Evolutionary conservation across 2,329 filamentous ascomycete species (phyloP), one percentile per base, ranked within the genome.

Genomic region (Ceratocystis cubensis): DNA sequence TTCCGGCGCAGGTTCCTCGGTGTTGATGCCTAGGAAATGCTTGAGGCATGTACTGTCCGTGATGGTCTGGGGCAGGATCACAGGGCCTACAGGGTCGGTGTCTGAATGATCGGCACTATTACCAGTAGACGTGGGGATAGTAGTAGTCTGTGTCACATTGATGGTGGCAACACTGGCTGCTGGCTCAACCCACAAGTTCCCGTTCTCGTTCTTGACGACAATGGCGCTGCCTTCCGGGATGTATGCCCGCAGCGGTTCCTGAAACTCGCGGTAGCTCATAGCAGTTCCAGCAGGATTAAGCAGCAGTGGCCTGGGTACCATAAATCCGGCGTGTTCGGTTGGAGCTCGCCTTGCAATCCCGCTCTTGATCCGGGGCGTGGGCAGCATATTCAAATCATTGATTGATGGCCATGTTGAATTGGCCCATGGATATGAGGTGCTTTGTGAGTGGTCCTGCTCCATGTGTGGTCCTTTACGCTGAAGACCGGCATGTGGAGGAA

Each of bases 141-240:
- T 1, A 5, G 28, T 6, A n/a, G 4, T 30, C 30, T 20, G 56
- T 2, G 61, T 63, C 25, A 50, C 22, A 45, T 44, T 63, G 8
- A 37, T 33, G 8, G 61, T 50, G 10, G 30, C 61, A 7, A 48
- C 22, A 33, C 33, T 50, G 6, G 61, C 28, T n/a, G 20, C 44
- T 7, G 61, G 61, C 61, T 63, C 61, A 13, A 63, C 17, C 17
- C 44, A 33, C 17, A 63, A 25, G 17, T 33, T 46, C 5, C 61
- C 61, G 20, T 48, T 33, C 13, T 63, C 20, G 61, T 63, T 63
- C 15, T 50, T 63, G 15, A 50, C 61, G 20, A 63, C 17, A 30
- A 63, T 63, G 13, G 61, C 61, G 61, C 61, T 50, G 15, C 48
- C 33, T 28, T 46, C 61, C 1, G 61, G 61, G 2, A 63, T 50